Evolutionary conservation across 305 asterid genomes (phyloP).

Genomic region (Stenogyne calaminthoides): DNA sequence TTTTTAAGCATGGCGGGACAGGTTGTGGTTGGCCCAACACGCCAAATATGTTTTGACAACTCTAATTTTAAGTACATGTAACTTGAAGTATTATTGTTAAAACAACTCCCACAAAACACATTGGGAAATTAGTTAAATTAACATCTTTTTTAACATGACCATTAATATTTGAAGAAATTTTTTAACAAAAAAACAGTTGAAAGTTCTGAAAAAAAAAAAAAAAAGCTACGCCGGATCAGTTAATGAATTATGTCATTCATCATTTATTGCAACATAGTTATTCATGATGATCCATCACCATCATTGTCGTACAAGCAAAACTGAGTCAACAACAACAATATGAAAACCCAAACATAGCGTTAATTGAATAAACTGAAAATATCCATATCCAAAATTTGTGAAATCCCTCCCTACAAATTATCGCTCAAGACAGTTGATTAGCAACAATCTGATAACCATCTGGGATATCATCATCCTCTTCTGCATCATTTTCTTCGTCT

Average conservation of each 20-base stretch:
- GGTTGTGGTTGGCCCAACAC: too few relatives aligned
- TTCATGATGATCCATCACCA: neutral
- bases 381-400: neutral
- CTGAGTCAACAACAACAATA: slow-evolving; percentile 16
- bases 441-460: slow-evolving; percentile 52
- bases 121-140: too few relatives aligned
- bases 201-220: too few relatives aligned
- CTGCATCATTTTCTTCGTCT: slow-evolving; percentile 41
- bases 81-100: too few relatives aligned
- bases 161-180: too few relatives aligned
- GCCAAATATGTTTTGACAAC: too few relatives aligned
- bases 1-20: too few relatives aligned
- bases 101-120: too few relatives aligned
- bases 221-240: too few relatives aligned
- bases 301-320: slow-evolving; percentile 23
- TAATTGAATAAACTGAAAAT: neutral
- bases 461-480: slow-evolving; percentile 41
- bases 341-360: neutral
- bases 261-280: slow-evolving; percentile 20
- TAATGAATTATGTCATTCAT: neutral
- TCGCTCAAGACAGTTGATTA: slow-evolving; percentile 37
- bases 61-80: too few relatives aligned
- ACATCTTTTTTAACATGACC: too few relatives aligned
- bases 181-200: too few relatives aligned
- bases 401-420: slow-evolving; percentile 20